These are phyloP conservation scores for Hordeum pubiflorum DNA, from an alignment of 202 grass and related monocot genomes.

Conservation along the genomic window DNA sequence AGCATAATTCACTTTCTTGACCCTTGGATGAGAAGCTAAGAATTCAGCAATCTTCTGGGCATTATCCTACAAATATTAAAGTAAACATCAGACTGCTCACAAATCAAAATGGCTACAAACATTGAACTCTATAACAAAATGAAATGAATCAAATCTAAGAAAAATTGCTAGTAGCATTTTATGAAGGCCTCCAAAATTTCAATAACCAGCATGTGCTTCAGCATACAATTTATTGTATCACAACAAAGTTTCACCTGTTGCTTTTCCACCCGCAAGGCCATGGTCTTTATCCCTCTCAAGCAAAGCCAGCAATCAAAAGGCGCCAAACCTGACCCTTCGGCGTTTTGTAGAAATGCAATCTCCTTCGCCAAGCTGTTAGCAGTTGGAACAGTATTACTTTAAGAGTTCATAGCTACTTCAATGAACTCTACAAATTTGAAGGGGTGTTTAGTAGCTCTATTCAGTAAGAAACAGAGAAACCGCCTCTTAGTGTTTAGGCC, in stretches of 20 bases:
- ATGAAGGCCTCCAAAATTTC: neutral
- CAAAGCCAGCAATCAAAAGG: slow-evolving; percentile 99
- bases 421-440: neutral
- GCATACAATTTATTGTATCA: neutral
- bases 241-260: slow-evolving; percentile 55
- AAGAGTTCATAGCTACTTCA: neutral
- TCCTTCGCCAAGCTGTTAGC: slow-evolving; percentile 73
- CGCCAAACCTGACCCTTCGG: slow-evolving; percentile 79
- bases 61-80: slow-evolving; percentile 59
- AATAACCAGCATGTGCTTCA: neutral
- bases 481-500: neutral
- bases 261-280: slow-evolving; percentile 86
- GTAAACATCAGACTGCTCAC: neutral
- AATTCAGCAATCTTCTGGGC: slow-evolving; percentile 98
- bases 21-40: slow-evolving; percentile 73
- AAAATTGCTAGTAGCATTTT: neutral
- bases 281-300: slow-evolving; percentile 93
- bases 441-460: neutral
- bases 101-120: neutral
- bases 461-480: neutral
- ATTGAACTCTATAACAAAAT: neutral
- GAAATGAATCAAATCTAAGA: neutral
- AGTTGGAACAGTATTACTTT: slow-evolving; percentile 1
- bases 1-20: slow-evolving; percentile 84
- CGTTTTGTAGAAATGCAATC: slow-evolving; percentile 94